A percentile compares a stretch with the other conserved stretches of the same genome.
These are phyloP conservation scores for Sclerospora graminicola DNA, from an alignment of 352 stramenopile species.

Conservation along the genomic window DNA sequence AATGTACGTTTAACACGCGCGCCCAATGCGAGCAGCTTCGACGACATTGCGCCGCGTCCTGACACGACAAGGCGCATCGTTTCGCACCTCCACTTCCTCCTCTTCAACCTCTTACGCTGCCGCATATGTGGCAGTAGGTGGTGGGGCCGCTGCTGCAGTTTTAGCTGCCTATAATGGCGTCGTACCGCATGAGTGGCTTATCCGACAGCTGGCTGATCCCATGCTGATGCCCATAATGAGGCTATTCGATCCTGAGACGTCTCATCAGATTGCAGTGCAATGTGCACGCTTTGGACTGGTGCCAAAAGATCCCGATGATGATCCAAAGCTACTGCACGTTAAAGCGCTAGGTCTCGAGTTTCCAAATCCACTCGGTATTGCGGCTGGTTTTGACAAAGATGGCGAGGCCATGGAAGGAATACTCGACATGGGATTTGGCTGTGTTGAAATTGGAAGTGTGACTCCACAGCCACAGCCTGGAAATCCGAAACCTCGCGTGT, in stretches of 20 bases:
- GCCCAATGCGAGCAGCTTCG: constrained; percentile 11
- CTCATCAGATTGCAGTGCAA: constrained; percentile 79
- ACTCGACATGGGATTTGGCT: constrained; percentile 91
- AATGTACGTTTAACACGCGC: no score
- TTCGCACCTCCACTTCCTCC: constrained; percentile 6
- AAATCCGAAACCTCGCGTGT: constrained; percentile 95
- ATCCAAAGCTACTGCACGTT: constrained; percentile 46
- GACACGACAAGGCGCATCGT: constrained; percentile 4
- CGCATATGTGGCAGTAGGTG: constrained; percentile 29
- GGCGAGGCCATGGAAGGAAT: constrained; percentile 89
- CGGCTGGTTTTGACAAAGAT: constrained; percentile 98
- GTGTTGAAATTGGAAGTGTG: constrained; percentile 93
- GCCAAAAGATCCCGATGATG: constrained; percentile 45
- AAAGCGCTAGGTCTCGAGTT: constrained; percentile 69
- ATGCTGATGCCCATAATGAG: constrained; percentile 79
- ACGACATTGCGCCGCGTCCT: constrained; percentile 1
- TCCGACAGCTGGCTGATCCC: constrained; percentile 56
- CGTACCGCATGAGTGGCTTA: constrained; percentile 63
- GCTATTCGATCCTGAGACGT: constrained; percentile 76
- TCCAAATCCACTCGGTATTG: constrained; percentile 90
- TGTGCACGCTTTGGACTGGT: constrained; percentile 57
- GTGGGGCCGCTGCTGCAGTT: constrained; percentile 41
- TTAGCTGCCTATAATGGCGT: constrained; percentile 55
- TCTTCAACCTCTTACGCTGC: constrained; percentile 3
- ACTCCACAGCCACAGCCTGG: constrained; percentile 89